A percentile compares a stretch with the other conserved stretches of the same genome.
phyloP scores from a whole-genome alignment of 2,329 filamentous ascomycete species.

The Hymenoscyphus albidus region DNA sequence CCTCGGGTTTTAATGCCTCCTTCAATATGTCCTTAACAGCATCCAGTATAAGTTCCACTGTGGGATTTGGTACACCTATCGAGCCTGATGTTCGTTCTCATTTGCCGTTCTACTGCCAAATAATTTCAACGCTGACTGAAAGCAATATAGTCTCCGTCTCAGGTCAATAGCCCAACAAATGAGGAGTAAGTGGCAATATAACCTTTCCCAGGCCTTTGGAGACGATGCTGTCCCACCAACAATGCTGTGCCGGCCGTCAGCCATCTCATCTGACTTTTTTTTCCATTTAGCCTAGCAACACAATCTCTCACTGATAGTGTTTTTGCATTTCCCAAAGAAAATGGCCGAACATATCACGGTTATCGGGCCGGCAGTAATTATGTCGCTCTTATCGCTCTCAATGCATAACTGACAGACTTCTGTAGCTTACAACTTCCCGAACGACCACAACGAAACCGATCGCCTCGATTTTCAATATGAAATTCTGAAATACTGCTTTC shows the following conservation, averaged over 20 bases:
- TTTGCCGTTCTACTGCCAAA: not conserved
- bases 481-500: slow-evolving; percentile 39
- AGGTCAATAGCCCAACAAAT: slow-evolving; percentile 17
- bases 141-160: slow-evolving; percentile 14
- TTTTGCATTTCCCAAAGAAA: slow-evolving; percentile 27
- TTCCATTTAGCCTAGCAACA: slow-evolving; percentile 9
- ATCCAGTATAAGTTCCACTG: slow-evolving; percentile 10
- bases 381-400: not conserved
- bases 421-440: slow-evolving; percentile 38
- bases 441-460: slow-evolving; percentile 47
- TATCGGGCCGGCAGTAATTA: slow-evolving; percentile 23
- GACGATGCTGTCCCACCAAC: slow-evolving; percentile 21
- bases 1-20: not conserved
- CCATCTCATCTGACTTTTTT: slow-evolving; percentile 5
- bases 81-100: slow-evolving; percentile 25
- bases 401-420: slow-evolving; percentile 1
- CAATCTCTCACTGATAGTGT: slow-evolving; percentile 16
- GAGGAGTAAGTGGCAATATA: slow-evolving; percentile 20
- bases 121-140: not conserved
- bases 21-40: not conserved
- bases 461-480: slow-evolving; percentile 48
- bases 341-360: slow-evolving; percentile 31
- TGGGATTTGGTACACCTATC: slow-evolving; percentile 20
- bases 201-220: slow-evolving; percentile 16
- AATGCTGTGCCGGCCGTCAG: slow-evolving; percentile 12